Evolutionary conservation across 495 filamentous ascomycete species (phyloP).

Genomic region (Hypoxylon fuscum): DNA sequence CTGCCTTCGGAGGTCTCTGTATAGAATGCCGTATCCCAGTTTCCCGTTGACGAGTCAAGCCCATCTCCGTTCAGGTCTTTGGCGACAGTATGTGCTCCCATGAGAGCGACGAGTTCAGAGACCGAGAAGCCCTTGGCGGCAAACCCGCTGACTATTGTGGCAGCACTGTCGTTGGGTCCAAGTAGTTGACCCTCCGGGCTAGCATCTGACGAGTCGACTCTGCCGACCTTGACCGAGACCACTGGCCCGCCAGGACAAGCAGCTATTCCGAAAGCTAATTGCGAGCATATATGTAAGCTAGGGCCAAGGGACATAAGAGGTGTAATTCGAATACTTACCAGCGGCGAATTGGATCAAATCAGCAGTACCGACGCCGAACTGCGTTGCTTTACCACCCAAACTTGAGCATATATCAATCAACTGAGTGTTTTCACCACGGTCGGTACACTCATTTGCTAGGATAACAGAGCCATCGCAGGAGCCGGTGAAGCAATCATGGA

Average conservation of each 20-base stretch:
- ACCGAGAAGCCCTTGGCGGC: constrained; percentile 37
- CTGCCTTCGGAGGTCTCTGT: constrained; percentile 31
- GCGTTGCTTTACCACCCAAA: constrained; percentile 29
- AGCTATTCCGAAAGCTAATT: constrained; percentile 27
- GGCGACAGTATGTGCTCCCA: constrained; percentile 35
- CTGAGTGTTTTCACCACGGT: constrained; percentile 30
- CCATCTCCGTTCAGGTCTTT: constrained; percentile 28
- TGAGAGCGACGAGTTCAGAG: constrained; percentile 37
- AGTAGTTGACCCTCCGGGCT: constrained; percentile 27
- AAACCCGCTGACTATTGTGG: constrained; percentile 27
- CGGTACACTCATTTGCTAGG: constrained; percentile 33
- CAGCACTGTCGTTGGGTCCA: constrained; percentile 15
- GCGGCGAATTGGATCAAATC: constrained; percentile 40
- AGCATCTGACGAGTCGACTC: constrained; percentile 29
- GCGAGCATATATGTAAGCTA: constrained; percentile 13
- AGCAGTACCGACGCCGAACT: constrained; percentile 32
- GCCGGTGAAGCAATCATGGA: constrained; percentile 41
- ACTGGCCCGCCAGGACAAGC: constrained; percentile 31
- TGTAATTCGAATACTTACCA: constrained; percentile 22
- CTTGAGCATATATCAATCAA: constrained; percentile 29
- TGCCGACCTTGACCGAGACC: constrained; percentile 34
- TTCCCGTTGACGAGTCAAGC: constrained; percentile 21
- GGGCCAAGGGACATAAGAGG: not conserved
- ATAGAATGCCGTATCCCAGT: constrained; percentile 33
- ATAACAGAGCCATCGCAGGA: constrained; percentile 38